Conservation (phyloP, 2,329 filamentous ascomycete species). For the Venturia aucupariae region DNA sequence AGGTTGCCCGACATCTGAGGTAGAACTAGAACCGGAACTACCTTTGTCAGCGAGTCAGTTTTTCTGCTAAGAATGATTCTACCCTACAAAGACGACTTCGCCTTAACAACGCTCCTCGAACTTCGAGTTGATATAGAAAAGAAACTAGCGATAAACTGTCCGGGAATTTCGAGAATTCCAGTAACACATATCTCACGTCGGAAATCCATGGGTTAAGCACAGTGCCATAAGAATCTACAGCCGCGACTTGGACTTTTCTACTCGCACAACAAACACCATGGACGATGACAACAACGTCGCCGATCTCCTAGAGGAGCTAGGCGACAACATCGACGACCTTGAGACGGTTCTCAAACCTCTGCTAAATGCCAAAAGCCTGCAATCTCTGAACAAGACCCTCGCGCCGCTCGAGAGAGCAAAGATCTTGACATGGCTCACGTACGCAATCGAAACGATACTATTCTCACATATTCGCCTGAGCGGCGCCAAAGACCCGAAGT, state of each 20-base stretch:
- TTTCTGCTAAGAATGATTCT: not conserved
- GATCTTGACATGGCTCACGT: constrained; percentile 78
- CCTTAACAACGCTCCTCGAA: no score
- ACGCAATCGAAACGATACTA: constrained; percentile 81
- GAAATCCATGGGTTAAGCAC: no score
- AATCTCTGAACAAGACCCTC: constrained; percentile 63
- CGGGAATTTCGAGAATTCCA: no score
- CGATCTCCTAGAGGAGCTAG: constrained; percentile 60
- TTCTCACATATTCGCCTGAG: constrained; percentile 77
- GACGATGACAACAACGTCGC: not conserved
- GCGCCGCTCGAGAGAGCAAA: constrained; percentile 94
- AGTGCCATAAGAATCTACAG: no score
- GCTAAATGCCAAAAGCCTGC: constrained; percentile 49
- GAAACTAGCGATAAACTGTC: no score
- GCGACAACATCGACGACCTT: constrained; percentile 69
- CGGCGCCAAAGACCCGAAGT: constrained; percentile 41
- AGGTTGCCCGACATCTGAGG: no score
- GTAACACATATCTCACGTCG: no score
- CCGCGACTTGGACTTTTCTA: no score
- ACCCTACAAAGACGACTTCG: no score
- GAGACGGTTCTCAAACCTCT: constrained; percentile 68
- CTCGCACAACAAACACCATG: not conserved
- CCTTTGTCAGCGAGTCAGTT: not conserved
- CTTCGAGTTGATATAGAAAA: no score
- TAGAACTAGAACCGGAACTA: no score